phyloP scores from a whole-genome alignment of 2,329 filamentous ascomycete species.

The Colletotrichum incanum region DNA sequence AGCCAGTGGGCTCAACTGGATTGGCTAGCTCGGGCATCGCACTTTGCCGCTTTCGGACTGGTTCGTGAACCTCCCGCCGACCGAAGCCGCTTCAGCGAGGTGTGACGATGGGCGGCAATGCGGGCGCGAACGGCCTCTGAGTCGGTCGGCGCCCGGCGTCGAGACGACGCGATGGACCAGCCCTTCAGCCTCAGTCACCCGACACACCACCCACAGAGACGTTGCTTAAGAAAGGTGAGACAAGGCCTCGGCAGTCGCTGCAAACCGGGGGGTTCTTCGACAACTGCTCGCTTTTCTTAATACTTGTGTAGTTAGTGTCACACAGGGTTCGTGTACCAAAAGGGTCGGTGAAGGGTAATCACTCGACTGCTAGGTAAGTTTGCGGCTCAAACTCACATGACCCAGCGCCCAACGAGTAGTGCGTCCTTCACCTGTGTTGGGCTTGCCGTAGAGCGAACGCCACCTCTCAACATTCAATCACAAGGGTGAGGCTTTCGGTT shows the following conservation, averaged over 20 bases:
- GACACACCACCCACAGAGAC: constrained; percentile 11
- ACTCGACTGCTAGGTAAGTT: constrained; percentile 9
- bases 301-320: constrained; percentile 21
- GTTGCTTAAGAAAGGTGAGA: constrained; percentile 15
- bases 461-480: constrained; percentile 20
- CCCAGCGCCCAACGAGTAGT: constrained; percentile 7
- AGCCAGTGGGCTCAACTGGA: constrained; percentile 4
- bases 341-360: constrained; percentile 25
- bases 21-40: constrained; percentile 37
- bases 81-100: constrained; percentile 37
- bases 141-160: constrained; percentile 33
- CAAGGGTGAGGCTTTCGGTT: constrained; percentile 19
- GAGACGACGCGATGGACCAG: constrained; percentile 25
- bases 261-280: constrained; percentile 5
- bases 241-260: constrained; percentile 22
- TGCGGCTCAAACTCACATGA: constrained; percentile 42
- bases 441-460: constrained; percentile 9
- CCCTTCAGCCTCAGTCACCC: constrained; percentile 36
- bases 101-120: constrained; percentile 36
- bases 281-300: neutral
- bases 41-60: constrained; percentile 38
- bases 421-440: constrained; percentile 12
- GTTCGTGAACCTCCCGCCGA: constrained; percentile 22
- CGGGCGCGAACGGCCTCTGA: constrained; percentile 39
- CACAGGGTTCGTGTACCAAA: constrained; percentile 19